phyloP scores from a whole-genome alignment of 2,329 filamentous ascomycete species.

The Leptographium lundbergii region DNA sequence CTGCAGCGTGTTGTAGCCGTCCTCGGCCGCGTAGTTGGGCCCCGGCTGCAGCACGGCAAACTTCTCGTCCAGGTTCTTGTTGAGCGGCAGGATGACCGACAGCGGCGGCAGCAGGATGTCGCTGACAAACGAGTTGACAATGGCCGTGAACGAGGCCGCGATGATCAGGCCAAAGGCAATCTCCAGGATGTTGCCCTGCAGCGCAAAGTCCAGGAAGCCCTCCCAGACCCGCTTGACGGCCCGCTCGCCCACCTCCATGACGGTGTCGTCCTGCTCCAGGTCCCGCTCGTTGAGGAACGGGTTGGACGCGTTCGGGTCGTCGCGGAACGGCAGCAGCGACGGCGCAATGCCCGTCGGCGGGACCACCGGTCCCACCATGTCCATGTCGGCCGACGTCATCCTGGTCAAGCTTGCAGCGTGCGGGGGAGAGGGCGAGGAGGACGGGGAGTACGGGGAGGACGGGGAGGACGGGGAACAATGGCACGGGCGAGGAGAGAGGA shows the following conservation, averaged over 20 bases:
- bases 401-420: not conserved
- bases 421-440: not conserved
- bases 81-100: slow-evolving; percentile 54
- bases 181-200: slow-evolving; percentile 63
- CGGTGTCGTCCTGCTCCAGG: slow-evolving; percentile 19
- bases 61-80: slow-evolving; percentile 61
- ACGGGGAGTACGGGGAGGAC: not conserved
- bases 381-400: not conserved
- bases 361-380: not conserved
- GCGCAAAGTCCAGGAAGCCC: slow-evolving; percentile 59
- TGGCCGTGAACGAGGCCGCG: slow-evolving; percentile 56
- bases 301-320: slow-evolving; percentile 18
- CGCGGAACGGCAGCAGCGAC: slow-evolving; percentile 9
- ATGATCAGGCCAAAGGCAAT: slow-evolving; percentile 65
- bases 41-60: slow-evolving; percentile 53
- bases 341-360: slow-evolving; percentile 1
- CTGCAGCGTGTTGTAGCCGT: slow-evolving; percentile 56
- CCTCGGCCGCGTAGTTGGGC: slow-evolving; percentile 34
- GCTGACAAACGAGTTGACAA: slow-evolving; percentile 60
- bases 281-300: slow-evolving; percentile 24
- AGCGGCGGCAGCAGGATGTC: slow-evolving; percentile 59
- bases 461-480: not conserved
- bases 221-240: slow-evolving; percentile 40
- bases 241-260: slow-evolving; percentile 30
- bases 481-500: not conserved